Evolutionary conservation across 768 basidiomycete genomes (phyloP), one percentile per base, ranked within the genome.

Genomic region (Lentinus brumalis): DNA sequence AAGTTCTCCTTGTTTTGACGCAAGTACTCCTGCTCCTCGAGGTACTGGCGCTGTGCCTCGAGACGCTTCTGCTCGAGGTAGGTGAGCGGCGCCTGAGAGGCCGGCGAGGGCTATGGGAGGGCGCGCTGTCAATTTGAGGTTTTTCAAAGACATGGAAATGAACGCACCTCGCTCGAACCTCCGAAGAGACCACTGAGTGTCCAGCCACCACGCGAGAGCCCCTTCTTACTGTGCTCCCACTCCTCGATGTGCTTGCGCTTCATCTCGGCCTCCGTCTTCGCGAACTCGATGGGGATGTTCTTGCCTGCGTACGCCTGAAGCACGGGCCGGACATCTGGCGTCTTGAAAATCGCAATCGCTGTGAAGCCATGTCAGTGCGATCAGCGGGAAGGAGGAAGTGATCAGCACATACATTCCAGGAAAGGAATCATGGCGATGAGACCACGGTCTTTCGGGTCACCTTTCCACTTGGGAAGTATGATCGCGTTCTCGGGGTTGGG

Each of bases 401-500:
- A 15, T n/a, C 14, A 16, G 30, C 35, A 76, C 81, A 56, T 68
- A 81, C 94, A 94, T 79, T 98, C 97, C 4, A 99, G 82, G 87
- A 98, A 98, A 0, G 96, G 96, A 65, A 99, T 95, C 81, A 98
- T 83, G n/a, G 87, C 88, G 18, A 98, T 73, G 42, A 98, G 84
- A 0, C 91, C 93, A 64, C 79, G 84, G 72, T 88, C 87, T 73
- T 88, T 76, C 0, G 86, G 77, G 54, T 88, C 84, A 2, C 96
- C 96, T 1, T 85, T 84, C 97, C 97, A 99, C 65, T 87, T 87
- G 16, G 88, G 86, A 39, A 98, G 68, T 50, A 93, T 76, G 58
- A 98, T 81, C 0, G 93, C 84, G 67, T 98, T 98, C 68, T 97
- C 94, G 4, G 91, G 94, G 64, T 98, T 91, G 0, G 89, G 81